Base-by-base conservation (phyloP, 2,329 filamentous ascomycete species). In the Talaromyces marneffei region DNA sequence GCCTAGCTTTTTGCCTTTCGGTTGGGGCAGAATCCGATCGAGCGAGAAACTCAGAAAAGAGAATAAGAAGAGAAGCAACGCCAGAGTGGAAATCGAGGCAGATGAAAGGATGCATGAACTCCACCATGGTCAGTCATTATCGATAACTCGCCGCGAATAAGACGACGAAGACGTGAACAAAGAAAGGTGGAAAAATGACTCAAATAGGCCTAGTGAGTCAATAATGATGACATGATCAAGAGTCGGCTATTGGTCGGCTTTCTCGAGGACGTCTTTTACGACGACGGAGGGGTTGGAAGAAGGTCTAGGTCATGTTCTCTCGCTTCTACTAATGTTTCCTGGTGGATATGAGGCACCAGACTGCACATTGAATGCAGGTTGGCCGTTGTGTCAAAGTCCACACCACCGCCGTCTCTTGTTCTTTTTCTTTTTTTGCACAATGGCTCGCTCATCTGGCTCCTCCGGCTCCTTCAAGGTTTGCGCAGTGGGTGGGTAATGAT, bases 371-470 rank as follows among this genome's bases (percentile, higher is more conserved):
- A 55, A 59, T 64, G 62, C 59, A 59, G 55, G 55, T 42, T 33
- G 60, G 29, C 52, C 62, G 62, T 62, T 59, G 53, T 57, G 37
- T 44, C 27, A 4, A n/a, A 58, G 40, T 31, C 56, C 44, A 50
- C 56, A 27, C 57, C 27, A 35, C 48, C 48, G 16, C 12, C n/a
- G n/a, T n/a, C n/a, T n/a, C 27, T 35, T 33, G 44, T 25, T 25
- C 25, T 59, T 25, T 46, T 35, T 42, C 39, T 56, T 40, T 42
- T 31, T 12, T 37, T 69, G 66, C 66, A 73, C 71, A 68, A 72
- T 68, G 72, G 69, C 71, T 72, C 67, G 63, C 71, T 72, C 67
- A 63, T 63, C 65, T 39, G 23, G 25, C 54, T 35, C 14, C 6
- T 63, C 65, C 27, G 23, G 25, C 54, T 35, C 14, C 6, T 16